Evolutionary conservation across 108 stramenopile genomes (phyloP).

Genomic region (Cyclotella baltica): DNA sequence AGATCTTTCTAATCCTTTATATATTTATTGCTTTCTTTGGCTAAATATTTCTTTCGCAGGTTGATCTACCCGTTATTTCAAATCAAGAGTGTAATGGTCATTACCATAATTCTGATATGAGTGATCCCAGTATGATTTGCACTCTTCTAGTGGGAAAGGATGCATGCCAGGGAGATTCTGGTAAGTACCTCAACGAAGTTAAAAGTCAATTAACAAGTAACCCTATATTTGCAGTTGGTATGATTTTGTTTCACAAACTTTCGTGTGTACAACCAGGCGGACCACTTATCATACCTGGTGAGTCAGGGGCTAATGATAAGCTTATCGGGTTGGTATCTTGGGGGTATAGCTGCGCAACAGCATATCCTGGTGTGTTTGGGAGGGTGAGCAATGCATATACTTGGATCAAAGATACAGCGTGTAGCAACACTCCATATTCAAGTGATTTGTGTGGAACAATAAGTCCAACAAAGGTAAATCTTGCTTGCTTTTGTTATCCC

Average conservation of each 20-base stretch:
- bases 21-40: background rate
- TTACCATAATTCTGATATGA: background rate
- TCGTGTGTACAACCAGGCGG: background rate
- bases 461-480: too few relatives aligned
- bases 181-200: too few relatives aligned
- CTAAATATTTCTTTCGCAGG: slow-evolving; percentile 44
- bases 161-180: slow-evolving; percentile 26
- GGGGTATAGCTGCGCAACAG: slow-evolving; percentile 22
- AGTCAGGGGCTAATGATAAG: slow-evolving; percentile 27
- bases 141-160: background rate
- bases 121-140: slow-evolving; percentile 11
- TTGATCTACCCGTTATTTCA: slow-evolving; percentile 46
- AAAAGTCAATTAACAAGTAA: background rate
- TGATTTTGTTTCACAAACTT: background rate
- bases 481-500: too few relatives aligned
- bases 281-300: slow-evolving; percentile 29
- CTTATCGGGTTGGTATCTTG: slow-evolving; percentile 36
- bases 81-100: slow-evolving; percentile 37
- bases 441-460: too few relatives aligned
- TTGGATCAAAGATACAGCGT: slow-evolving; percentile 49
- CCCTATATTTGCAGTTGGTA: background rate
- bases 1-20: background rate
- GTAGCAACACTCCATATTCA: slow-evolving; percentile 12
- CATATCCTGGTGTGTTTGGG: slow-evolving; percentile 37
- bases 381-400: slow-evolving; percentile 36